Percentiles rank a stretch among this genome's conserved stretches.
Evolutionary conservation across 345 rosid genomes (phyloP).

Genomic region (Sonneratia caseolaris): DNA sequence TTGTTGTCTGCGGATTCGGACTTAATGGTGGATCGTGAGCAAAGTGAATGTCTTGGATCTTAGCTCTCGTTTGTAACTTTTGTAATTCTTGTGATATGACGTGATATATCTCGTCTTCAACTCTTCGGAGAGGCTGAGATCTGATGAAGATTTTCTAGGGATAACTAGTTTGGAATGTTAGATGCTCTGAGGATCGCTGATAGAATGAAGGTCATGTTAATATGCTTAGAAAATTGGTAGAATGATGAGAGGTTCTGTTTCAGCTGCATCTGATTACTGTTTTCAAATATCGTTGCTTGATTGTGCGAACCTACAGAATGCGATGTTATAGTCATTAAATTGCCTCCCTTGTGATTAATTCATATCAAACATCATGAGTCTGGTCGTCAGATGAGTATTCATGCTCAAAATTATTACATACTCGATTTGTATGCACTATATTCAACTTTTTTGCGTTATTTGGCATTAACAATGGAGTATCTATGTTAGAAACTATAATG

Average conservation of each 20-base stretch:
- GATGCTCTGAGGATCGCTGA: neutral
- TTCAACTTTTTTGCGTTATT: neutral
- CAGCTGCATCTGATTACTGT: neutral
- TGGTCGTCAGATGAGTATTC: neutral
- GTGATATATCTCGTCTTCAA: neutral
- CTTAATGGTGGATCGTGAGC: neutral
- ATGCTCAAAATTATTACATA: neutral
- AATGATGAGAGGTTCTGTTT: neutral
- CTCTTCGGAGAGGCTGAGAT: neutral
- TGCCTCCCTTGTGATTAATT: neutral
- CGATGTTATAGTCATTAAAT: neutral
- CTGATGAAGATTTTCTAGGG: too few species aligned
- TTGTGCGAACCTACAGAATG: neutral
- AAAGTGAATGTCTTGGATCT: neutral
- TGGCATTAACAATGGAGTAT: neutral
- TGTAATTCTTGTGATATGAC: neutral
- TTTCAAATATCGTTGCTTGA: neutral
- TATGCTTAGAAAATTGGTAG: neutral
- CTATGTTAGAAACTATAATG: neutral
- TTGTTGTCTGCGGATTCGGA: neutral
- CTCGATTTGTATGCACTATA: neutral
- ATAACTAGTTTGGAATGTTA: too few species aligned
- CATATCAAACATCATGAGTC: neutral
- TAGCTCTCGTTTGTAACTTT: neutral
- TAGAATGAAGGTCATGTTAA: neutral